These are phyloP conservation scores for Tolypocladium ovalisporum DNA, from an alignment of 2,329 filamentous ascomycete species.

Conservation along the genomic window DNA sequence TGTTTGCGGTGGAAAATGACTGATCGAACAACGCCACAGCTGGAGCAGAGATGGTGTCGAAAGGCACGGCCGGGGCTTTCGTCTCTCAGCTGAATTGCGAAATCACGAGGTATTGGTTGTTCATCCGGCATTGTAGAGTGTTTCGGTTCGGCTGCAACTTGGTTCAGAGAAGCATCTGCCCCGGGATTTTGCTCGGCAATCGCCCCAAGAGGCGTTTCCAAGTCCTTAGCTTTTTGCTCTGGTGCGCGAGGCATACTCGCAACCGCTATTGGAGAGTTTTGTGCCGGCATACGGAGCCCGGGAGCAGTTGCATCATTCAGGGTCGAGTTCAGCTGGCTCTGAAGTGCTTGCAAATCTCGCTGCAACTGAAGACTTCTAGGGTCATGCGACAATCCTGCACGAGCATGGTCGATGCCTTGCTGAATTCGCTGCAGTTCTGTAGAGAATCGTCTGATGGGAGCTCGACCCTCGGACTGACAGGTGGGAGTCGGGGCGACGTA, in stretches of 20 bases:
- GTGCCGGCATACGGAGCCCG: not conserved
- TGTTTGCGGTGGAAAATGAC: conserved; percentile 21
- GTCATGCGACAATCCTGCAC: conserved; percentile 11
- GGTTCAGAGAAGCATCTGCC: not conserved
- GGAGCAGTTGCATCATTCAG: conserved; percentile 14
- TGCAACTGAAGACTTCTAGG: conserved; percentile 13
- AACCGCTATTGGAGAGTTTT: not conserved
- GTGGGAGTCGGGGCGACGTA: not conserved
- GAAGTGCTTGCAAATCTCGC: conserved; percentile 13
- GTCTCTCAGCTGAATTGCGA: conserved; percentile 3
- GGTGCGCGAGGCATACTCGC: not conserved
- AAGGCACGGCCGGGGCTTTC: conserved; percentile 9
- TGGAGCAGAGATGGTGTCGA: conserved; percentile 22
- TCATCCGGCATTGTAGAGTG: not conserved
- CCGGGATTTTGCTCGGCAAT: not conserved
- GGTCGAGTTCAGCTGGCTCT: conserved; percentile 16
- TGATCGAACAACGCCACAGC: conserved; percentile 24
- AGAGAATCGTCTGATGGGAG: not conserved
- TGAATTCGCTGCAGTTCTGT: conserved; percentile 15
- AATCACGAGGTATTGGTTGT: not conserved
- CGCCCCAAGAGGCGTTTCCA: not conserved
- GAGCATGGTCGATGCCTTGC: conserved; percentile 13
- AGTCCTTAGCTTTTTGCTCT: no score
- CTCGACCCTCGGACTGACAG: not conserved
- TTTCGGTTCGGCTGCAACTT: not conserved